Base-by-base conservation (phyloP, 176 grass and related monocot species). In the Eragrostis curvula region DNA sequence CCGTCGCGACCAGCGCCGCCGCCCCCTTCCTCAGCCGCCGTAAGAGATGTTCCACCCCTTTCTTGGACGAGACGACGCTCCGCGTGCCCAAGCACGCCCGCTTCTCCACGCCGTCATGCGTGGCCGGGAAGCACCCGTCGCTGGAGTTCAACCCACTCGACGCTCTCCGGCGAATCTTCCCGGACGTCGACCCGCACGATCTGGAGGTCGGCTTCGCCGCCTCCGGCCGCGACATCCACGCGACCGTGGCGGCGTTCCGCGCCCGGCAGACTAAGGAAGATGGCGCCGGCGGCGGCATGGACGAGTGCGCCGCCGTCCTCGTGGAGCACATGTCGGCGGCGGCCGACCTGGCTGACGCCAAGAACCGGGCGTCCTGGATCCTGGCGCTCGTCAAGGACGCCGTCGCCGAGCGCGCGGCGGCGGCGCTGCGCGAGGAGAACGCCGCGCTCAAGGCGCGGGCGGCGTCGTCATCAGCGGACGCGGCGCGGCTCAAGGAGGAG, bases 11-110 rank as follows among this genome's bases (percentile, higher is more conserved):
- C 32, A 36, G 32, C 32, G 32, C 32, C 32, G 32, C 32, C 2
- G 32, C 32, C 32, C 32, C 32, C 32, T 36, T 36, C 32, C 32
- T 36, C 32, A 36, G 24, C 9, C 28, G 29, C 46, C 73, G 65
- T 6, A 78, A 85, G 52, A 64, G 74, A 15, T 28, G 8, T 30
- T 9, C 16, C 3, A 5, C 46, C 50, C 16, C 52, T 0, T 76
- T 76, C 29, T 12, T 76, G 12, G 83, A 85, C 43, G 52, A 71
- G n/a, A 3, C 20, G n/a, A n/a, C 66, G 16, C 5, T 55, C 0
- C 53, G 71, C 55, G 29, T 57, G 52, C 36, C 13, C 39, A 86
- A 86, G 69, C 84, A 75, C n/a, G 45, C 30, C n/a, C 84, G 60
- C 25, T 66, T 73, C 39, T 65, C n/a, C n/a, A n/a, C 60, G 60